These are phyloP conservation scores for Rhododendron simsii DNA, from an alignment of 148 eudicot genomes.

Conservation along the genomic window DNA sequence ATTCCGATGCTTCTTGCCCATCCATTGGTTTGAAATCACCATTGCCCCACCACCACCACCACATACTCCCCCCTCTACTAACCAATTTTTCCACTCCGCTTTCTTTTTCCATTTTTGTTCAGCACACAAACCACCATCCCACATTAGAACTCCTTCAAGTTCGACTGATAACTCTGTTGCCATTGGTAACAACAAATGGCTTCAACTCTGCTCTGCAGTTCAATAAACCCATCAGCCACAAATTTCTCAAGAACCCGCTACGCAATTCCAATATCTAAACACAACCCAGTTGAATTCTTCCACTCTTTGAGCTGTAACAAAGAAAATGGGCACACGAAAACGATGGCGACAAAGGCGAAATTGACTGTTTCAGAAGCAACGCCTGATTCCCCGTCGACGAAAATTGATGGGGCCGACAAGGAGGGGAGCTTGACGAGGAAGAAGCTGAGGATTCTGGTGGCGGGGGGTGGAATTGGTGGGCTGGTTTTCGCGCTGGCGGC, in stretches of 20 bases:
- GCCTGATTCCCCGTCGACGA: neutral
- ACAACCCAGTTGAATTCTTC: conserved; percentile 19
- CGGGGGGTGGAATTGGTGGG: conserved; percentile 95
- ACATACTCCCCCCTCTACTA: neutral
- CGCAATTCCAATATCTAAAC: conserved; percentile 28
- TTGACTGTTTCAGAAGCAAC: conserved; percentile 13
- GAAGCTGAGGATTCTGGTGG: conserved; percentile 65
- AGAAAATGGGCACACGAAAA: conserved; percentile 19
- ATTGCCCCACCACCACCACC: neutral
- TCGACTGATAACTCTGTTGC: neutral
- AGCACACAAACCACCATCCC: neutral
- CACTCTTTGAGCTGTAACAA: conserved; percentile 14
- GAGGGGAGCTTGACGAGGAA: conserved; percentile 19
- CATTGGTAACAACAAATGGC: conserved; percentile 28
- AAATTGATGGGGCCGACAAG: neutral
- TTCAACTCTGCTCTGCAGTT: conserved; percentile 40
- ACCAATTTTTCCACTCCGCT: too few species aligned
- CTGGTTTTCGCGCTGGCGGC: conserved; percentile 90
- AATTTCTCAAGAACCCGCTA: conserved; percentile 45
- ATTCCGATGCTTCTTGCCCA: conserved; percentile 6
- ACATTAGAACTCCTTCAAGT: neutral
- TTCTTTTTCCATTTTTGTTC: neutral
- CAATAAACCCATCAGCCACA: conserved; percentile 35
- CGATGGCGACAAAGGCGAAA: conserved; percentile 19
- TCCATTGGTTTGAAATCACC: conserved; percentile 8